Evolutionary conservation across 1,139 yeast genomes (phyloP).

Genomic region (Geotrichum klebahnii): DNA sequence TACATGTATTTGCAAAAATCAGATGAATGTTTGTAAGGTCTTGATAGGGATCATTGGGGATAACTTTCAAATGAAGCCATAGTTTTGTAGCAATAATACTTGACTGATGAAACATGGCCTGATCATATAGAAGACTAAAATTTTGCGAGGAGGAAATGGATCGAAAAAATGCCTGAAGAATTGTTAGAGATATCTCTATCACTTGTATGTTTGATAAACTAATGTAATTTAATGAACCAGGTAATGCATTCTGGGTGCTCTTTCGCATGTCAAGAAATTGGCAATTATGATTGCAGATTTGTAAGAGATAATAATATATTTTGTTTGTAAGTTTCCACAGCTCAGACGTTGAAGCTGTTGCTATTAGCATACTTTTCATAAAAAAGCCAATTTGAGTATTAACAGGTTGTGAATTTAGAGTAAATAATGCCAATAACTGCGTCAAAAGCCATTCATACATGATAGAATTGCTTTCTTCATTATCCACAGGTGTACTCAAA

Average conservation of each 20-base stretch:
- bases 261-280: not conserved
- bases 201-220: conserved; percentile 3
- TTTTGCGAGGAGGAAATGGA: not conserved
- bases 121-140: not conserved
- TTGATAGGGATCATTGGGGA: not conserved
- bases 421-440: conserved; percentile 3
- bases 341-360: conserved; percentile 8
- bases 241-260: not conserved
- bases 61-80: conserved; percentile 7
- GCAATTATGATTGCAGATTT: not conserved
- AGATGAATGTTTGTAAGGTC: conserved; percentile 11
- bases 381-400: conserved; percentile 18
- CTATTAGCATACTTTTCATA: conserved; percentile 13
- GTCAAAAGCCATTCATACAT: conserved; percentile 10
- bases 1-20: conserved; percentile 15
- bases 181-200: conserved; percentile 11
- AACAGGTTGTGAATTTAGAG: conserved; percentile 9
- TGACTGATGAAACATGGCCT: not conserved
- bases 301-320: not conserved
- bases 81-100: not conserved
- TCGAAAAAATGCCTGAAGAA: conserved; percentile 16
- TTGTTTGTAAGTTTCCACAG: conserved; percentile 6
- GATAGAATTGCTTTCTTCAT: not conserved
- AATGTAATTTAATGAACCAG: conserved; percentile 3
- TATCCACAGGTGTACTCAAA: conserved; percentile 2